phyloP scores from a whole-genome alignment of 2,329 filamentous ascomycete species.

The Microsporum canis region DNA sequence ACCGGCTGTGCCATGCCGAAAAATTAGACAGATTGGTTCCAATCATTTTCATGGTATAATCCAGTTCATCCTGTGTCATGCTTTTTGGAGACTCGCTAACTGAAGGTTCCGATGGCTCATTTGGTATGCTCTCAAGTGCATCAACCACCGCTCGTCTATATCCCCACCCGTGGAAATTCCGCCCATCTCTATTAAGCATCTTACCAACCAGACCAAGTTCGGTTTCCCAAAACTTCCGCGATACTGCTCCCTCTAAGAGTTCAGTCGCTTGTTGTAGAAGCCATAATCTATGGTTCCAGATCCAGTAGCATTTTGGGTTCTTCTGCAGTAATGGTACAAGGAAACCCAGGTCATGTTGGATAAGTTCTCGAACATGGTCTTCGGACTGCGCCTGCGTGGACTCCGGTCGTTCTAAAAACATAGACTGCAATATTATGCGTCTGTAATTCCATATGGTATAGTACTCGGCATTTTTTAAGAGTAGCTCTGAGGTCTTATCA shows the following conservation, averaged over 20 bases:
- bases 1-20: constrained; percentile 89
- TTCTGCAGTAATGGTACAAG: constrained; percentile 72
- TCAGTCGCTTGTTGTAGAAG: constrained; percentile 60
- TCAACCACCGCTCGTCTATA: constrained; percentile 71
- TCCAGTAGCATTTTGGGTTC: constrained; percentile 97
- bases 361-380: constrained; percentile 39
- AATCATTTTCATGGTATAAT: constrained; percentile 86
- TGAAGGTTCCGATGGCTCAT: constrained; percentile 14
- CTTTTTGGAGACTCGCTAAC: constrained; percentile 35
- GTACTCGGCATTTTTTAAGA: constrained; percentile 38
- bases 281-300: constrained; percentile 95
- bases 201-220: constrained; percentile 75
- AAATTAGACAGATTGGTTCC: constrained; percentile 81
- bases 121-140: constrained; percentile 52
- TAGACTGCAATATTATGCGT: constrained; percentile 56
- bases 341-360: constrained; percentile 67
- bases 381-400: constrained; percentile 24
- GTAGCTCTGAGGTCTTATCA: constrained; percentile 33
- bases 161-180: constrained; percentile 95
- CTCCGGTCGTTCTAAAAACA: constrained; percentile 33
- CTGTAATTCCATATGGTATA: constrained; percentile 45
- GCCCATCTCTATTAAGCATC: constrained; percentile 74
- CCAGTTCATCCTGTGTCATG: constrained; percentile 70
- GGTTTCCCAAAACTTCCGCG: constrained; percentile 64
- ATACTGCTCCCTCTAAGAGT: constrained; percentile 45